phyloP scores from a whole-genome alignment of 2,329 filamentous ascomycete species.

The Trematosphaeria pertusa region DNA sequence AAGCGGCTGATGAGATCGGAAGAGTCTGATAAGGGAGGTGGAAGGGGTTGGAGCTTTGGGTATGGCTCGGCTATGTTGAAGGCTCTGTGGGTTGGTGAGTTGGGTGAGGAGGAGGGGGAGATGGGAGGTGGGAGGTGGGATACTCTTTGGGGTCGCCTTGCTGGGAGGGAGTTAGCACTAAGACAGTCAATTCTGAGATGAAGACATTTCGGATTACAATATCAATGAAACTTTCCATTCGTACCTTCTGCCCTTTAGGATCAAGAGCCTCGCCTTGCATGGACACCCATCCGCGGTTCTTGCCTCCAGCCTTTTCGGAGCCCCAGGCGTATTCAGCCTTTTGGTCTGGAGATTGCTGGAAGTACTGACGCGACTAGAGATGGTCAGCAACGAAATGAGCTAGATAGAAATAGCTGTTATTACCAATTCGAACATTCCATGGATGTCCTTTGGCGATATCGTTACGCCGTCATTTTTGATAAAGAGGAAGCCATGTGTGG shows the following conservation, averaged over 20 bases:
- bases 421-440: conserved; percentile 77
- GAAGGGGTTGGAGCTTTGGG: conserved; percentile 73
- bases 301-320: conserved; percentile 57
- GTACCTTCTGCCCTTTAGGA: conserved; percentile 79
- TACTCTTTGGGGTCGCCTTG: conserved; percentile 87
- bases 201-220: no score
- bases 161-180: conserved; percentile 49
- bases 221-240: no score
- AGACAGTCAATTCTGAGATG: neutral
- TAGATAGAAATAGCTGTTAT: conserved; percentile 16
- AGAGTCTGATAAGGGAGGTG: conserved; percentile 65
- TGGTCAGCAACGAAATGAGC: neutral
- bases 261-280: conserved; percentile 91
- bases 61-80: conserved; percentile 90
- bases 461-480: conserved; percentile 76
- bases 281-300: conserved; percentile 88
- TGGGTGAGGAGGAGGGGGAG: conserved; percentile 1
- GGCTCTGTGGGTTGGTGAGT: conserved; percentile 51
- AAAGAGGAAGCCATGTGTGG: conserved; percentile 87
- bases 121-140: conserved; percentile 59
- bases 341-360: conserved; percentile 71
- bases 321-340: conserved; percentile 79
- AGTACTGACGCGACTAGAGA: conserved; percentile 72
- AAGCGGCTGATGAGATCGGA: conserved; percentile 71
- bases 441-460: conserved; percentile 71